phyloP scores from a whole-genome alignment of 495 filamentous ascomycete genomes.

The Zalerion maritima region DNA sequence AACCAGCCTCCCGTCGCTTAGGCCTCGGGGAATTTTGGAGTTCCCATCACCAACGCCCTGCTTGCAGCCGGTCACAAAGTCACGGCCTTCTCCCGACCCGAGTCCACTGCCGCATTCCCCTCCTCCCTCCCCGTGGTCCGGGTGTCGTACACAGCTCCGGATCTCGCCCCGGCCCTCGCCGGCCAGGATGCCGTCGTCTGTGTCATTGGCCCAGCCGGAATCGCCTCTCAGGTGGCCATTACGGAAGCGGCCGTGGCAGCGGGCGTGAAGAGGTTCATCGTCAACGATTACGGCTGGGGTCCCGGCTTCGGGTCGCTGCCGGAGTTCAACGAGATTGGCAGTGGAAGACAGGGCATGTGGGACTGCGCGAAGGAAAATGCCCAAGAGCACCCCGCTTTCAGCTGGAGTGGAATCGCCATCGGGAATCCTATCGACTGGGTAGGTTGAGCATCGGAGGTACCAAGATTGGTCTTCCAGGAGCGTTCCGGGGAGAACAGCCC shows the following conservation, averaged over 20 bases:
- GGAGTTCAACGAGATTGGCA: constrained; percentile 11
- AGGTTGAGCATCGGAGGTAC: too few species aligned
- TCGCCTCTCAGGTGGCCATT: constrained; percentile 21
- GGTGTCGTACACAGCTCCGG: constrained; percentile 27
- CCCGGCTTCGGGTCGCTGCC: constrained; percentile 13
- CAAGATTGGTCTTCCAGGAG: too few species aligned
- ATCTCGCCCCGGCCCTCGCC: constrained; percentile 21
- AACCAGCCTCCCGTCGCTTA: constrained; percentile 12
- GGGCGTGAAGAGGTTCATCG: constrained; percentile 33
- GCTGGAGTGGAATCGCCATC: constrained; percentile 25
- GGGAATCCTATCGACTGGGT: constrained; percentile 29
- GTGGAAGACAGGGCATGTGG: constrained; percentile 7
- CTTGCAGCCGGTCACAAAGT: constrained; percentile 29
- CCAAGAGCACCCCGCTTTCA: constrained; percentile 17
- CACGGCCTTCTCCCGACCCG: constrained; percentile 31
- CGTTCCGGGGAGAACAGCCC: too few species aligned
- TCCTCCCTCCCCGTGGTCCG: constrained; percentile 17
- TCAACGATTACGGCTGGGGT: constrained; percentile 40
- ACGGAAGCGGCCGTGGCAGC: constrained; percentile 38
- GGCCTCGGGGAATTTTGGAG: constrained; percentile 39
- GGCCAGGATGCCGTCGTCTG: constrained; percentile 33
- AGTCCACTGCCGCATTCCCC: constrained; percentile 16
- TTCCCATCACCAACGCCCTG: constrained; percentile 31
- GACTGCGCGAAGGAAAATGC: constrained; percentile 23
- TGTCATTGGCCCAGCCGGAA: constrained; percentile 13